A percentile compares a stretch with the other conserved stretches of the same genome.
Conservation (phyloP, 176 grass and related monocot species). For the Avena sativa region DNA sequence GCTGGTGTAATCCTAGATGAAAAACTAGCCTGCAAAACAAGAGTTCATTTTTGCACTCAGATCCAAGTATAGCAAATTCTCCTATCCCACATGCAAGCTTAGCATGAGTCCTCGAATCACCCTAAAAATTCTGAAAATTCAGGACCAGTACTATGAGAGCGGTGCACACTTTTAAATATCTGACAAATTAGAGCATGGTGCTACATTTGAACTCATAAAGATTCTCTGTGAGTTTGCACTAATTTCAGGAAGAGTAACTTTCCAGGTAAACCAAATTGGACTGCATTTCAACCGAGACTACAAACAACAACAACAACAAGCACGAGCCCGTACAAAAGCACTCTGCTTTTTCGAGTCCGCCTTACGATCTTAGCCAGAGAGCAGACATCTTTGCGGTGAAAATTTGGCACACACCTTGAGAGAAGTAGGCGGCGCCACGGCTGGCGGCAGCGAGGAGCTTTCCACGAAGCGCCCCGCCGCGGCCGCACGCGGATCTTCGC, state of each 20-base stretch:
- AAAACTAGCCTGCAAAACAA: conserved; percentile 52
- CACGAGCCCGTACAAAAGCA: background rate
- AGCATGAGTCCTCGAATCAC: background rate
- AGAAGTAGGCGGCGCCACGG: conserved; percentile 21
- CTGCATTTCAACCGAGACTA: background rate
- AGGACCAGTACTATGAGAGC: background rate
- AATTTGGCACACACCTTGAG: conserved; percentile 29
- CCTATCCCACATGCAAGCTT: conserved; percentile 12
- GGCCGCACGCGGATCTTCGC: background rate
- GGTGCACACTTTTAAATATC: background rate
- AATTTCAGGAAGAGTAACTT: background rate
- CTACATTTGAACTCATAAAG: background rate
- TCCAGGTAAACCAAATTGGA: background rate
- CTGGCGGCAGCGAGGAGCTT: conserved; percentile 1
- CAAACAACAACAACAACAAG: background rate
- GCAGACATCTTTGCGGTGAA: background rate
- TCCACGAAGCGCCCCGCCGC: background rate
- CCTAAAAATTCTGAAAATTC: background rate
- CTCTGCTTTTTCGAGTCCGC: background rate
- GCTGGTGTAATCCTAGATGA: conserved; percentile 12
- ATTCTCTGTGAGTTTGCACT: background rate
- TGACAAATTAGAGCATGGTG: background rate
- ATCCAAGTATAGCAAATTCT: background rate
- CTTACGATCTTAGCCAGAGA: background rate
- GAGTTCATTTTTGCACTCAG: background rate